phyloP scores from a whole-genome alignment of 192 early-diverging fungal genomes.

The Gamsiella multidivaricata region DNA sequence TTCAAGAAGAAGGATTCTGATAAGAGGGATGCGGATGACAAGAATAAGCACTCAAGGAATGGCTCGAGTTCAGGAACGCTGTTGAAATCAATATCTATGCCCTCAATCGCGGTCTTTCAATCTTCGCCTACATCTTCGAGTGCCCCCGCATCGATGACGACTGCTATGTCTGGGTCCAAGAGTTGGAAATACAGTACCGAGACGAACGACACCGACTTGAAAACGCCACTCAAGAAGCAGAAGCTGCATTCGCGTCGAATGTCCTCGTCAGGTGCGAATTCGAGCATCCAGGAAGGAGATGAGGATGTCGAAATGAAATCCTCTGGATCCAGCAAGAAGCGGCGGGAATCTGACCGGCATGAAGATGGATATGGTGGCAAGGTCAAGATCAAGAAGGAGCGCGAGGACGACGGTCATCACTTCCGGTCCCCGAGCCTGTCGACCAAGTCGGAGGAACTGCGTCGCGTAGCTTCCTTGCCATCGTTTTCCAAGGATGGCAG shows the following conservation, averaged over 20 bases:
- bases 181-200: slow-evolving; percentile 14
- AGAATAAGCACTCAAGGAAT: slow-evolving; percentile 22
- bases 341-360: slow-evolving; percentile 36
- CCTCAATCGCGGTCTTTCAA: slow-evolving; percentile 12
- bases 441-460: slow-evolving; percentile 31
- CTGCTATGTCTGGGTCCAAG: background rate
- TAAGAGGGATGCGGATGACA: slow-evolving; percentile 3
- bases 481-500: slow-evolving; percentile 30
- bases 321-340: slow-evolving; percentile 34
- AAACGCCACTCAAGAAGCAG: slow-evolving; percentile 23
- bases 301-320: slow-evolving; percentile 17
- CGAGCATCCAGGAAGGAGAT: slow-evolving; percentile 1
- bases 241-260: slow-evolving; percentile 16
- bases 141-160: slow-evolving; percentile 5
- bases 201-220: background rate
- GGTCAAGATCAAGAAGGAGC: slow-evolving; percentile 56
- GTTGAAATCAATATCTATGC: slow-evolving; percentile 32
- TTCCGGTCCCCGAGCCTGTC: slow-evolving; percentile 6
- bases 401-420: slow-evolving; percentile 31
- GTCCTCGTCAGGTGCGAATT: slow-evolving; percentile 8
- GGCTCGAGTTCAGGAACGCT: slow-evolving; percentile 3
- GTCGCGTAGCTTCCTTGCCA: slow-evolving; percentile 31
- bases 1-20: slow-evolving; percentile 27
- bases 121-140: slow-evolving; percentile 3
- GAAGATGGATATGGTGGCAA: slow-evolving; percentile 38